These are phyloP conservation scores for Megacollybia platyphylla DNA, from an alignment of 1,284 basidiomycete genomes.

Conservation along the genomic window DNA sequence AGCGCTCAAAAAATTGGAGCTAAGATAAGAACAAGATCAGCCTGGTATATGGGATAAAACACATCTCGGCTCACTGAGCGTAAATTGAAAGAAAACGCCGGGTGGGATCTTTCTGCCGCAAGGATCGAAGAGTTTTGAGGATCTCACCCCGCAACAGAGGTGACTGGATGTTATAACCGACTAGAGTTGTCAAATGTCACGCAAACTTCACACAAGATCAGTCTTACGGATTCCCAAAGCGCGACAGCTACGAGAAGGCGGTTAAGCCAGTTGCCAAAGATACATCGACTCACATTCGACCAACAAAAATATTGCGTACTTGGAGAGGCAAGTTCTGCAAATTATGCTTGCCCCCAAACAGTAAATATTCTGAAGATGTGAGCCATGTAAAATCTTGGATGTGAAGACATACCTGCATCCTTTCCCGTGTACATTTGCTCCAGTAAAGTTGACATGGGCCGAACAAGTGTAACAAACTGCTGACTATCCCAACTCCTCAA, in stretches of 20 bases:
- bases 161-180: too few relatives aligned
- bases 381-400: neutral
- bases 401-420: constrained; percentile 9
- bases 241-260: too few relatives aligned
- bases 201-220: too few relatives aligned
- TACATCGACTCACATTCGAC: constrained; percentile 24
- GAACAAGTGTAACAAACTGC: constrained; percentile 11
- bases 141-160: too few relatives aligned
- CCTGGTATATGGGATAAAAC: too few relatives aligned
- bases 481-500: constrained; percentile 3
- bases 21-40: too few relatives aligned
- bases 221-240: too few relatives aligned
- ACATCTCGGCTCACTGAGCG: too few relatives aligned
- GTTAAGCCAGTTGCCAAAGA: neutral
- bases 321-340: constrained; percentile 7
- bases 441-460: constrained; percentile 8
- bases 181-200: too few relatives aligned
- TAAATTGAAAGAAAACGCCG: too few relatives aligned
- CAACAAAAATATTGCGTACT: constrained; percentile 20
- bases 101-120: too few relatives aligned
- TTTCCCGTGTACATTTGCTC: neutral
- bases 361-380: constrained; percentile 13
- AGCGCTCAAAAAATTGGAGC: neutral
- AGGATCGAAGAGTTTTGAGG: too few relatives aligned
- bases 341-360: constrained; percentile 14